Conservation (phyloP, 208 protist genomes). For the Leishmania tarentolae region DNA sequence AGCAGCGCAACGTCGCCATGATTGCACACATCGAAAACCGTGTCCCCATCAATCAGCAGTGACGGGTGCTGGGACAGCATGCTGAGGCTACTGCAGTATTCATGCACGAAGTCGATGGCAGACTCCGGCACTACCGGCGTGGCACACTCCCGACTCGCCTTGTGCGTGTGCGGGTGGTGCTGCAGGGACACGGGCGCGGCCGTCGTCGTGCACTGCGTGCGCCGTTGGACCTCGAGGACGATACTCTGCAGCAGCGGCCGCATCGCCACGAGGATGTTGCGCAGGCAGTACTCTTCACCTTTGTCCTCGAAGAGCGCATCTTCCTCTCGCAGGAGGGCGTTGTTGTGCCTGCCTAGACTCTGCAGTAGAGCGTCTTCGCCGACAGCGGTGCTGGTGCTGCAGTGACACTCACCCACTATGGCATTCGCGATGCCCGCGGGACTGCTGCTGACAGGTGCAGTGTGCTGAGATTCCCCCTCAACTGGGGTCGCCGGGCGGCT, state of each 20-base stretch:
- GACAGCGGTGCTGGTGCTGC: conserved; percentile 3
- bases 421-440: not conserved
- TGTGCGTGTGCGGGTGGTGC: not conserved
- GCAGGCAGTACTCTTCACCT: conserved; percentile 33
- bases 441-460: not conserved
- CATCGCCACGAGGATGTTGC: conserved; percentile 33
- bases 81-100: conserved; percentile 36
- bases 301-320: conserved; percentile 31
- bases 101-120: conserved; percentile 23
- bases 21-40: conserved; percentile 52
- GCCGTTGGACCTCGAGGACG: conserved; percentile 27
- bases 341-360: conserved; percentile 20
- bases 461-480: not conserved
- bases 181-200: not conserved
- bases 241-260: conserved; percentile 35
- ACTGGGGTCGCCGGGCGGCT: conserved; percentile 18
- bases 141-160: not conserved
- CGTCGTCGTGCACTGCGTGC: conserved; percentile 6
- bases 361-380: conserved; percentile 16
- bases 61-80: conserved; percentile 39
- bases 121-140: conserved; percentile 18
- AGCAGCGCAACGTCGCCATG: conserved; percentile 52
- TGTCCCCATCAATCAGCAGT: conserved; percentile 40
- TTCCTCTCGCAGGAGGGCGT: conserved; percentile 22
- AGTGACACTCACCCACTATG: not conserved